Conservation (phyloP, 2,329 filamentous ascomycete genomes). For the Teratosphaeria destructans region DNA sequence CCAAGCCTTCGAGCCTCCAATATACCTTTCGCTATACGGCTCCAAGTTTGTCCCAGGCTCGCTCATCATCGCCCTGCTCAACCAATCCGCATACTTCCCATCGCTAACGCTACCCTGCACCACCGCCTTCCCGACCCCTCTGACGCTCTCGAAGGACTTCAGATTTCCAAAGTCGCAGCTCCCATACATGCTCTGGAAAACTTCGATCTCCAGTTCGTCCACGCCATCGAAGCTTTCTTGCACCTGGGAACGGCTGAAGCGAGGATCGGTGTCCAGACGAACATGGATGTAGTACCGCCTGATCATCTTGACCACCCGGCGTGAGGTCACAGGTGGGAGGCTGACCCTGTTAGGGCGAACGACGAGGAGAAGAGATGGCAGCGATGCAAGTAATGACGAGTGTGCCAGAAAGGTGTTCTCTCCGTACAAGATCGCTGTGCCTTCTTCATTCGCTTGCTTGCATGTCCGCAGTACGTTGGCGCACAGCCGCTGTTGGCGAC, state of each 20-base stretch:
- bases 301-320: conserved; percentile 27
- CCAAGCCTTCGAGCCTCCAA: background rate
- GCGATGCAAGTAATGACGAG: conserved; percentile 32
- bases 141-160: conserved; percentile 35
- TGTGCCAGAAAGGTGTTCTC: conserved; percentile 42
- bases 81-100: conserved; percentile 31
- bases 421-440: conserved; percentile 37
- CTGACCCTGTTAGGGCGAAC: conserved; percentile 10
- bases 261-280: conserved; percentile 40
- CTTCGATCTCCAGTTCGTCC: conserved; percentile 40
- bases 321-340: conserved; percentile 27
- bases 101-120: conserved; percentile 34
- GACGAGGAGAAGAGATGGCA: conserved; percentile 32
- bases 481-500: conserved; percentile 25
- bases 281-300: conserved; percentile 36
- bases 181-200: conserved; percentile 38
- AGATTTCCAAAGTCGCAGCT: conserved; percentile 34
- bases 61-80: conserved; percentile 37
- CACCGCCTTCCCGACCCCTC: conserved; percentile 34
- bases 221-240: conserved; percentile 34
- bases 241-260: conserved; percentile 31
- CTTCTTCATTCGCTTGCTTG: conserved; percentile 32
- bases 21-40: conserved; percentile 4
- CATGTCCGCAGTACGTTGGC: conserved; percentile 33
- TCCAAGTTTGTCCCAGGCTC: conserved; percentile 19